These are phyloP conservation scores for Borealophlyctis nickersoniae DNA, from an alignment of 192 early-diverging fungal species.

Conservation along the genomic window DNA sequence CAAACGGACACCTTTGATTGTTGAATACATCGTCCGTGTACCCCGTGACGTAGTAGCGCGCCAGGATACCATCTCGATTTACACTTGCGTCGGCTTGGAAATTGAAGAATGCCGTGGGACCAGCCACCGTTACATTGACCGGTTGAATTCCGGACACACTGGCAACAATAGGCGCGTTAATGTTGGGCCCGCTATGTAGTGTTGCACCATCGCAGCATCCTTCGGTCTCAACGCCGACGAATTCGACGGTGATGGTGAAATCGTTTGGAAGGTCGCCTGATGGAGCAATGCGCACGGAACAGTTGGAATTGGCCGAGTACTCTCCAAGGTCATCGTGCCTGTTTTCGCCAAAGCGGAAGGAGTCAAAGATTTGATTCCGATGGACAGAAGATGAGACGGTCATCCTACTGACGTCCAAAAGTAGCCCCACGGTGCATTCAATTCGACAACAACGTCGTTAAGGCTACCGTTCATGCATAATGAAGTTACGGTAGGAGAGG, in stretches of 20 bases:
- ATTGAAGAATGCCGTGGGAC: conserved; percentile 11
- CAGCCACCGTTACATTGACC: neutral
- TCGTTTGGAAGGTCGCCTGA: neutral
- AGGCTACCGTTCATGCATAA: conserved; percentile 12
- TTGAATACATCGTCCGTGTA: neutral
- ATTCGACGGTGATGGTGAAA: conserved; percentile 15
- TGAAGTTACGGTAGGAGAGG: too few species aligned
- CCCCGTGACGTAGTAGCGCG: conserved; percentile 11
- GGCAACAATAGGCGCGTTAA: neutral
- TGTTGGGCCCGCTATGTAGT: conserved; percentile 4
- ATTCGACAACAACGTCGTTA: conserved; percentile 3
- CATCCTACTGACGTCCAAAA: conserved; percentile 19
- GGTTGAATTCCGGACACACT: neutral
- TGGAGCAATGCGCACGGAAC: conserved; percentile 17
- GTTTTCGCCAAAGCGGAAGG: neutral
- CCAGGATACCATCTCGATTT: conserved; percentile 22
- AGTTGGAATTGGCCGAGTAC: conserved; percentile 10
- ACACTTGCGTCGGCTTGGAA: conserved; percentile 18
- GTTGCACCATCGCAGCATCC: conserved; percentile 21
- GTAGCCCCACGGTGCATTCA: conserved; percentile 25
- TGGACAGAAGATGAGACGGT: neutral
- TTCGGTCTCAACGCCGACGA: conserved; percentile 18
- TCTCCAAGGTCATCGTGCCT: conserved; percentile 16
- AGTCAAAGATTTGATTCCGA: neutral
- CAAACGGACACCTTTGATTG: conserved; percentile 14